Base-by-base conservation (phyloP, 1,284 basidiomycete genomes). In the Puccinia triticina region DNA sequence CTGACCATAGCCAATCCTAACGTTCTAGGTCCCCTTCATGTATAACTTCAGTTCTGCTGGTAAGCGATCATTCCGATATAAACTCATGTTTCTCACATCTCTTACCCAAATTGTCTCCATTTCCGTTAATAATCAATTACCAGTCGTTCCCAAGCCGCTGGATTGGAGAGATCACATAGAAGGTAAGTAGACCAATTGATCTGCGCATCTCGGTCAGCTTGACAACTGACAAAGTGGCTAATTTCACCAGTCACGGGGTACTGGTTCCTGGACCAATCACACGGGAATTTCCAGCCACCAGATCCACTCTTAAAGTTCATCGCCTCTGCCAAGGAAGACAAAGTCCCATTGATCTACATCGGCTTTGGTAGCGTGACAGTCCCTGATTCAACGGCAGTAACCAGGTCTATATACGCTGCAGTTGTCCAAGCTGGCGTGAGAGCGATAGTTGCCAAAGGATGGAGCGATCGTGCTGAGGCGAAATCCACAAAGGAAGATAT, bases 331-430 rank as follows among this genome's bases (percentile, higher is more conserved):
- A 92, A 91, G 84, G 88, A 89, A 46, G 88, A 89, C 26, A 90
- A 91, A 82, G 94, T 93, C 90, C 98, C 96, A 88, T 89, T 99
- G 50, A 94, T 98, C 4, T 99, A 98, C 88, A 95, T 98, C 84
- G 96, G 96, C 37, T 99, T 98, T 87, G 96, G 96, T 23, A 96
- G 84, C 83, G 81, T 83, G 5, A 81, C 79, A 12, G 82, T 83
- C 12, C 76, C 79, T 18, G 82, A 83, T 66, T 50, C 82, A 7
- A 53, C 40, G 0, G 37, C 64, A 10, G 71, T 83, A 21, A 77
- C 82, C 34, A 74, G 34, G 14, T 50, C 66, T 40, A 75, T 83
- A n/a, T 83, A 83, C 43, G 48, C 83, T 59, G 86, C 86, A 1
- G 85, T 86, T 10, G 78, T 69, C 5, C 57, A 84, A 69, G 84